Evolutionary conservation across 1,284 basidiomycete genomes (phyloP), one percentile per base, ranked within the genome.

Genomic region (Cerrena zonata): DNA sequence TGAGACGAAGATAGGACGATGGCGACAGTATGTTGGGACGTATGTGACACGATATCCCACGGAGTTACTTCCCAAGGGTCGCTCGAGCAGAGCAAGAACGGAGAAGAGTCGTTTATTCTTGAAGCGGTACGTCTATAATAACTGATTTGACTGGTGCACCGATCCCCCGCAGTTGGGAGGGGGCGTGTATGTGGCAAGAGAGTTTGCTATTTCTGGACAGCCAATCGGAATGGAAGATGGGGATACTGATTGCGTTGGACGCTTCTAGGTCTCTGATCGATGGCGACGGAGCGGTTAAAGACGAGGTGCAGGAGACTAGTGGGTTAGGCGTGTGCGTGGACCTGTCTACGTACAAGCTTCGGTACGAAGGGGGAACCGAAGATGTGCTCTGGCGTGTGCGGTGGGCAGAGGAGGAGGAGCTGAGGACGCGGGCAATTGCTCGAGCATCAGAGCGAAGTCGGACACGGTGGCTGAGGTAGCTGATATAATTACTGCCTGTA

Each of bases 21-120:
- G 93, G 92, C 75, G 85, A 53, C 86, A 89, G 61, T 98, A 98
- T 68, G 79, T 94, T 56, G 86, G 89, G 56, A 88, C 85, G 53
- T 99, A 88, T 68, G 85, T 88, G 51, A 76, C 91, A 69, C 74
- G 71, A 39, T 73, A 84, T 54, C 78, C 80, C 7, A 89, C 86
- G 4, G 87, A 89, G 60, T 87, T 86, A 83, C 49, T 78, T 47
- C 61, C 76, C 73, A 19, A 67, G 61, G 65, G 68, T 27, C 66
- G 76, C 53, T 64, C 30, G 30, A 34, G 30, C 15, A 7, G 30
- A 7, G 30, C 30, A 7, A 34, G 75, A 68, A 65, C 74, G 65
- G 63, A 70, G 59, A 61, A 71, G 72, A 69, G 56, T 40, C 53
- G 57, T 34, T 57, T 59, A 41, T 66, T 59, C 53, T 53, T 68